Base-by-base conservation (phyloP, 1,284 basidiomycete species). In the Tylopilus sp. region DNA sequence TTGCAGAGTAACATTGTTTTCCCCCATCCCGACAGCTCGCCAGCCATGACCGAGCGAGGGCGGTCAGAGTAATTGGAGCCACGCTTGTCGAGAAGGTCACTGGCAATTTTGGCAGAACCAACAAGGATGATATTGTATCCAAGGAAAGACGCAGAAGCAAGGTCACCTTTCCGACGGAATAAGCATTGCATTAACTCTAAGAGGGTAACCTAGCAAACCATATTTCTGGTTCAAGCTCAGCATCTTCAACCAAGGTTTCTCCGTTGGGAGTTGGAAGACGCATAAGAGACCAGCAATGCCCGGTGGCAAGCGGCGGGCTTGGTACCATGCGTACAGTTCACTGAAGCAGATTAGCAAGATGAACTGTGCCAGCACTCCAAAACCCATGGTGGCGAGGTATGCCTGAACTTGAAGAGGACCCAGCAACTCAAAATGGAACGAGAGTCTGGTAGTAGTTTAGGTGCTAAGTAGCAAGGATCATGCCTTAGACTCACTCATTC, bases 11-110 rank as follows among this genome's bases (percentile, higher is more conserved):
- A 57, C 66, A 77, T 68, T 19, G 69, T 67, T 22, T 74, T 67
- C 22, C 69, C 67, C 77, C 75, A 77, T 12, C 77, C 78, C 13
- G 64, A 65, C 19, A 75, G 62, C 22, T 72, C 69, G 15, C 74
- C 71, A 32, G 62, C 64, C 69, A 77, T 73, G 3, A 72, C 33
- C 5, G 71, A 68, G 22, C 52, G 60, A 36, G 71, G 72, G 15
- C 71, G 63, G 49, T 72, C 70, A 18, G 67, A 24, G 29, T 73
- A 73, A 26, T 69, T 72, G 10, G 52, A 16, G 16, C 70, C 39
- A 16, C 64, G 70, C 18, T 72, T 71, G 5, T 73, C 72, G 6
- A 72, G 63, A 19, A 72, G 64, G 4, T 72, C 71, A 6, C 16
- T 47, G 10, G 70, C 67, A 36, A 72, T 58, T 18, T 65, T 61